Evolutionary conservation across 306 rosid species (phyloP).

Genomic region (Prinsepia uniflora): DNA sequence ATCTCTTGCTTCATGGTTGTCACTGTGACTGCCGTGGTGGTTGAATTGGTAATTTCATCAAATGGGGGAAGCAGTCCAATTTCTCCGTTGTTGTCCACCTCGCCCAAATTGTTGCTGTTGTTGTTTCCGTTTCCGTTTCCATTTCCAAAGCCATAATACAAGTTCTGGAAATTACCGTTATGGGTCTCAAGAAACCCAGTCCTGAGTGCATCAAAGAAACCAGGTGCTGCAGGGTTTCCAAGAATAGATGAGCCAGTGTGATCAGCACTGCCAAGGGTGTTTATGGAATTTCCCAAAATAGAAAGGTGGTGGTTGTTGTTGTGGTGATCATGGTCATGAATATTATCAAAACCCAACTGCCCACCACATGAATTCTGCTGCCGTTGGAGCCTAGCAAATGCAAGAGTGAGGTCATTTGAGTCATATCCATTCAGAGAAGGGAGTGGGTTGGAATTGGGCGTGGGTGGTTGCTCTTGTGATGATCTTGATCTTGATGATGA

Average conservation of each 20-base stretch:
- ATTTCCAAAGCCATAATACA: constrained; percentile 58
- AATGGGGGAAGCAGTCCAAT: constrained; percentile 41
- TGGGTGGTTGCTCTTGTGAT: constrained; percentile 53
- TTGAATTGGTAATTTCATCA: constrained; percentile 50
- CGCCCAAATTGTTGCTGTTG: constrained; percentile 26
- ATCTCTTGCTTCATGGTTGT: constrained; percentile 83
- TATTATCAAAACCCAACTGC: constrained; percentile 42
- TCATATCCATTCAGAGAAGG: constrained; percentile 47
- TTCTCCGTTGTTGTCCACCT: constrained; percentile 49
- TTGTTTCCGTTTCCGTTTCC: constrained; percentile 24
- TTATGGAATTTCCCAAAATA: constrained; percentile 34
- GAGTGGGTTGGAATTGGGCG: constrained; percentile 41
- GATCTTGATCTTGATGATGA: constrained; percentile 48
- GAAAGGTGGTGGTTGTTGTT: constrained; percentile 34
- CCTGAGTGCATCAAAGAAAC: constrained; percentile 52
- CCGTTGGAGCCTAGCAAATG: constrained; percentile 78
- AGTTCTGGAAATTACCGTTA: constrained; percentile 29
- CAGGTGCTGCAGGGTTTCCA: constrained; percentile 33
- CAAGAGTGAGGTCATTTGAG: constrained; percentile 66
- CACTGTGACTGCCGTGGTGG: constrained; percentile 56
- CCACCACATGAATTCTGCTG: constrained; percentile 45
- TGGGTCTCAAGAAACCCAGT: constrained; percentile 55
- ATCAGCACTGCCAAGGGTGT: constrained; percentile 26
- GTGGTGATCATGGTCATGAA: constrained; percentile 40
- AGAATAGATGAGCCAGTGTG: constrained; percentile 10